Evolutionary conservation across 805 yeast species (phyloP), one percentile per base, ranked within the genome.

Genomic region (Wickerhamomyces queroliae): DNA sequence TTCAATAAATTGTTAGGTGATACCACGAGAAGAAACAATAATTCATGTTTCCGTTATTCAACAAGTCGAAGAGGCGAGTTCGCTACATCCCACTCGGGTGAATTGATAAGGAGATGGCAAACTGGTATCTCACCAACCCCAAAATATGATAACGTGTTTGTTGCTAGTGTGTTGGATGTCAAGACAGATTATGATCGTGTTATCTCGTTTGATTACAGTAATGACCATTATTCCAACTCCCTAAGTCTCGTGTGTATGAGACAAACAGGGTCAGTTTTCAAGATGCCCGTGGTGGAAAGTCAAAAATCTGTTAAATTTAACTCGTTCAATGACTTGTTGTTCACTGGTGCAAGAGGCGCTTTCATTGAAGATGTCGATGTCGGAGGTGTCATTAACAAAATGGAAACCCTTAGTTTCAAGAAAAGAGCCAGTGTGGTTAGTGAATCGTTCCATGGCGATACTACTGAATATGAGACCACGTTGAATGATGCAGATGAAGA

Each of bases 251-350:
- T 90, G 22, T 89, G 97, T 59, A 83, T 90, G 83, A 69, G 96
- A 47, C 95, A 87, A 52, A 84, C 95, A 1, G 97, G 97, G 4
- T 82, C 86, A 38, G 80, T 89, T 0, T 89, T 84, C 59, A 69
- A 83, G 42, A 85, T 85, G 90, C 74, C 82, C 0, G 84, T 82
- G 0, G 62, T 67, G 1, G 91, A 85, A 54, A 74, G 83, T 36
- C 79, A 79, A 24, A 77, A 78, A 27, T 68, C 79, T 8, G 56
- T 83, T 8, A 67, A 66, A 13, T 83, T 89, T 59, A 84, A 79
- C 48, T 77, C 91, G 1, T 73, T 68, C 49, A 84, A 84, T 52
- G 87, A 81, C 39, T 59, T 84, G 26, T 65, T 80, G 4, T 62
- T 80, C 33, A 65, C 79, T 3, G 87, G 85, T 0, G 71, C 80